Evolutionary conservation across 768 basidiomycete species (phyloP).

Genomic region (Trametes coccinea): DNA sequence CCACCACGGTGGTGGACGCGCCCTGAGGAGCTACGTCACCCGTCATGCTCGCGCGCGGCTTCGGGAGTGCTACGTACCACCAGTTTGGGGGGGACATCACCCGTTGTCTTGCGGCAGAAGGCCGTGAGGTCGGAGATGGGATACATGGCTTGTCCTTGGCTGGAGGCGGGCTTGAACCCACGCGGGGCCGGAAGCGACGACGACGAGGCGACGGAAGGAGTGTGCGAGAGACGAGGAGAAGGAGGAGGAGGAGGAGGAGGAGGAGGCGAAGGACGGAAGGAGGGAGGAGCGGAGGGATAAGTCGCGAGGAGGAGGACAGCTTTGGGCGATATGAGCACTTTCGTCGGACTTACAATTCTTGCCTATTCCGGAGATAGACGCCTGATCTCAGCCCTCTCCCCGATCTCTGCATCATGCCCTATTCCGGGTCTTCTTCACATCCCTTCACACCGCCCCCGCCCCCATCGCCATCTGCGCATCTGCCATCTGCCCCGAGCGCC

Average conservation of each 20-base stretch:
- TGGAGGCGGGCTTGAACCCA: slow-evolving; percentile 3
- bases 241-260: neutral
- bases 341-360: slow-evolving; percentile 8
- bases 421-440: slow-evolving; percentile 4
- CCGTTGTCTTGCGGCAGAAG: slow-evolving; percentile 77
- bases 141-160: slow-evolving; percentile 46
- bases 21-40: slow-evolving; percentile 48
- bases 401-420: slow-evolving; percentile 12
- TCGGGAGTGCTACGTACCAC: slow-evolving; percentile 55
- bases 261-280: neutral
- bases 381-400: slow-evolving; percentile 1
- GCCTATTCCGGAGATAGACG: slow-evolving; percentile 1
- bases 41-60: slow-evolving; percentile 3
- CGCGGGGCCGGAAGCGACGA: slow-evolving; percentile 16
- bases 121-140: slow-evolving; percentile 91
- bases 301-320: neutral
- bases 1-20: slow-evolving; percentile 87
- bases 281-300: neutral
- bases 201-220: slow-evolving; percentile 10
- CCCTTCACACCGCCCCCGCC: neutral
- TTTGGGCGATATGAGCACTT: slow-evolving; percentile 11
- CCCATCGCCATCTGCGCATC: neutral
- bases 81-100: slow-evolving; percentile 86
- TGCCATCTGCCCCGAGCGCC: neutral
- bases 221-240: slow-evolving; percentile 3